Evolutionary conservation across 1,284 basidiomycete genomes (phyloP).

Genomic region (Leccinum pseudoinsigne): DNA sequence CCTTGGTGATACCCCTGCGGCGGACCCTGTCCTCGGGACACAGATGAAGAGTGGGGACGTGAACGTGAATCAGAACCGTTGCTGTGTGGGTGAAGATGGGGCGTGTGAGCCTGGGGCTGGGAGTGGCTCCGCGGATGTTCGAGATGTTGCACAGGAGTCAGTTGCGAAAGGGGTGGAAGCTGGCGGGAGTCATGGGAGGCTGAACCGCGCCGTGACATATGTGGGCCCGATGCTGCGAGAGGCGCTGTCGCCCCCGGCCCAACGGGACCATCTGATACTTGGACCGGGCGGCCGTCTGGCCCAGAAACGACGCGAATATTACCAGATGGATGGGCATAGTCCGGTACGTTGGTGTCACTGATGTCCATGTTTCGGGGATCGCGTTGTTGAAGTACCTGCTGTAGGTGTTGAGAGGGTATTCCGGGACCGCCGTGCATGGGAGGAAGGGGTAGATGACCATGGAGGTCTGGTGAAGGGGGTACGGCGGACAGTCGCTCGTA

Average conservation of each 20-base stretch:
- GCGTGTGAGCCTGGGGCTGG: constrained; percentile 41
- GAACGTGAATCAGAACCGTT: constrained; percentile 38
- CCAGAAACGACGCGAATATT: constrained; percentile 44
- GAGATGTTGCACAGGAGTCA: constrained; percentile 44
- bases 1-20: constrained; percentile 34
- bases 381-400: constrained; percentile 40
- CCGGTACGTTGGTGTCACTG: constrained; percentile 44
- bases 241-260: constrained; percentile 43
- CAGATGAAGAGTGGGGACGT: constrained; percentile 47
- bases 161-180: constrained; percentile 48
- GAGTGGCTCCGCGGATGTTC: constrained; percentile 37
- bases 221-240: constrained; percentile 36
- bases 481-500: constrained; percentile 72
- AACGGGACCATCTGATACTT: constrained; percentile 44
- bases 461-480: constrained; percentile 53
- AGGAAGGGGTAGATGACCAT: constrained; percentile 41
- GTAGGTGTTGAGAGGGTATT: constrained; percentile 35
- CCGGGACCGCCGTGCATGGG: constrained; percentile 38
- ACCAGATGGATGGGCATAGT: constrained; percentile 48
- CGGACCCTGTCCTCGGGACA: constrained; percentile 40
- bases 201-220: constrained; percentile 38
- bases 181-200: constrained; percentile 46
- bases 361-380: constrained; percentile 43
- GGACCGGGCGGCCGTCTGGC: constrained; percentile 47
- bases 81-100: constrained; percentile 36